Evolutionary conservation across 2,329 filamentous ascomycete genomes (phyloP), one percentile per base, ranked within the genome.

Genomic region (Chrysosphaeria jannelii): DNA sequence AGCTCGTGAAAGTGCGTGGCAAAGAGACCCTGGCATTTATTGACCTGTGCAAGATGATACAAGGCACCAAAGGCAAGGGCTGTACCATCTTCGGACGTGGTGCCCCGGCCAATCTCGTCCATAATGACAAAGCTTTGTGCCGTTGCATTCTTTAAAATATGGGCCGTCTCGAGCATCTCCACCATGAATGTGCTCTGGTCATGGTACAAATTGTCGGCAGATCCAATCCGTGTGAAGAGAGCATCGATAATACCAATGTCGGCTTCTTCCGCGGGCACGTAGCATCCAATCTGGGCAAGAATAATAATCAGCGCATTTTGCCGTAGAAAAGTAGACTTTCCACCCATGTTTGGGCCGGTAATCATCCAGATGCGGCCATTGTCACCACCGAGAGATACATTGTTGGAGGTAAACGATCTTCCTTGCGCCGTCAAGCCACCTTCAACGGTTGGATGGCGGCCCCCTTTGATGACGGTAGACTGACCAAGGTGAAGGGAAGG

Each of bases 181-280:
- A 93, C 76, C 85, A 97, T 93, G 44, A 97, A 97, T 0, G 88
- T 97, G 25, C 76, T 90, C 43, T 93, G 79, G 46, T 90, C 72
- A 23, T 65, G 62, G 47, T 72, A 91, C n/a, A 97, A 53, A 39
- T 90, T 81, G 42, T 97, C 88, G 2, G 81, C 85, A 1, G 78
- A 88, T 2, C 85, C 85, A 12, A 88, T 70, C 39, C 85, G 72
- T 38, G 70, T 85, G 48, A 89, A 93, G 25, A 97, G 69, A 36
- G 81, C 76, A 45, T 97, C 85, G n/a, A 91, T 78, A 20, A 97
- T 53, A 2, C 81, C 79, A 13, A 97, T 55, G 34, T 75, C 64
- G 4, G 76, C 81, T 40, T 75, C 72, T 13, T 68, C 59, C 1
- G 85, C 85, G 0, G 85, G 85, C 1, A 97, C 81, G 41, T 79